Base-by-base conservation (phyloP, 2,329 filamentous ascomycete species). In the Pleomassaria siparia region DNA sequence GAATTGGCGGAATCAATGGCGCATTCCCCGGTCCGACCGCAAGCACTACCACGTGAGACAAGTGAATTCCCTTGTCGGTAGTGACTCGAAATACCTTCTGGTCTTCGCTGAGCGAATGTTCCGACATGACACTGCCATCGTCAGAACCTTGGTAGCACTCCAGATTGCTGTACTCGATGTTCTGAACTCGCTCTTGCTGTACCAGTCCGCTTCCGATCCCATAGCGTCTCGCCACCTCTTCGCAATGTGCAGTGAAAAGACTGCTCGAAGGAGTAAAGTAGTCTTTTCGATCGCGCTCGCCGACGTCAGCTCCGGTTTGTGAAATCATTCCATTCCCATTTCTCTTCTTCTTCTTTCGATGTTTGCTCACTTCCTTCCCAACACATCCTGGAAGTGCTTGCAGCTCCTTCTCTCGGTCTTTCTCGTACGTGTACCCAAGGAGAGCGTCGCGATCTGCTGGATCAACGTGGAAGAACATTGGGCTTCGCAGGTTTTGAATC, bases 381-480 rank as follows among this genome's bases (percentile, higher is more conserved):
- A 91, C 88, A 53, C 88, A 90, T 2, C 86, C 85, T 0, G 79
- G 74, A 40, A 92, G 85, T 69, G 91, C 86, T 39, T 80, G 75
- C 8, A 91, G 69, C 59, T 92, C 87, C 5, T 72, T 69, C 48
- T 83, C 79, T n/a, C 83, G 72, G 0, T 78, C 78, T 15, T 79
- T 74, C 47, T 80, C 77, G 58, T 87, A 83, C 0, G 86, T 80
- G 68, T 85, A 88, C 1, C 83, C 85, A 18, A 91, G 72, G 58
- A 92, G 72, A 0, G 85, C 85, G 71, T 92, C 88, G 1, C 87
- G 77, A 66, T 92, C 88, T 1, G 80, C 76, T 0, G 88, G 88
- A 60, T 92, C 88, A 12, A 89, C 77, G 62, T 94, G 88, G 73
- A 90, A 92, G 60, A 91, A 87, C 85, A 92, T 88, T 0, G 87